A percentile compares a stretch with the other conserved stretches of the same genome.
Evolutionary conservation across 208 protist species (phyloP).

Genomic region (Angomonas ambiguus): DNA sequence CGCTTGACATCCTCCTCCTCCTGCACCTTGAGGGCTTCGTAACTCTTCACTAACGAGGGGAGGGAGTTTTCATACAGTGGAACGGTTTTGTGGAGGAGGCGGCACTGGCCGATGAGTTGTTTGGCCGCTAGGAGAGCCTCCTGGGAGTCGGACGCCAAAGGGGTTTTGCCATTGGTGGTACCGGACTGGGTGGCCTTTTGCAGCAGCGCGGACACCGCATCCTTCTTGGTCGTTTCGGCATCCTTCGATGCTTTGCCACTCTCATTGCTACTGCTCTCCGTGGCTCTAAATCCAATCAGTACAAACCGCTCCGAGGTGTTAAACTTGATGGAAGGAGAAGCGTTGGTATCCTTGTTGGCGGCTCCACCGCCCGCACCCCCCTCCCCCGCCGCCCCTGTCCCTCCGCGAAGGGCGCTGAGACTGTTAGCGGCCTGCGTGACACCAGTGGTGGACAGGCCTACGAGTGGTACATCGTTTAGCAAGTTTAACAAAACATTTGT

Average conservation of each 20-base stretch:
- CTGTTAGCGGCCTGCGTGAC: constrained; percentile 14
- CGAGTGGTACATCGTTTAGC: constrained; percentile 20
- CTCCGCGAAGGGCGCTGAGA: not conserved
- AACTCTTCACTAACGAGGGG: not conserved
- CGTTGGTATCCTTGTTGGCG: not conserved
- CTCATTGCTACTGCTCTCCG: not conserved
- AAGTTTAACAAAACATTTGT: constrained; percentile 6
- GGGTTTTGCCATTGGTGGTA: not conserved
- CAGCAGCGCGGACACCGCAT: not conserved
- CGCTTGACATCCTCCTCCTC: not conserved
- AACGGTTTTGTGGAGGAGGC: not conserved
- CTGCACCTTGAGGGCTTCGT: not conserved
- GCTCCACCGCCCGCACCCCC: not conserved
- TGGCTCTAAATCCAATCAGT: not conserved
- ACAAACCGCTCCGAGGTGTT: not conserved
- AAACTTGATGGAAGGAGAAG: not conserved
- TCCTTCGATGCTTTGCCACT: not conserved
- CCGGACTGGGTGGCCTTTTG: not conserved
- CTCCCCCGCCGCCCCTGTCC: not conserved
- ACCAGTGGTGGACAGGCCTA: constrained; percentile 9
- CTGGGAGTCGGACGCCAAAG: not conserved
- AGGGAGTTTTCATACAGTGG: not conserved
- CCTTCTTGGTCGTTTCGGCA: not conserved
- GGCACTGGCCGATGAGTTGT: not conserved
- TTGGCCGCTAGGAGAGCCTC: not conserved